Base-by-base conservation (phyloP, 2,329 filamentous ascomycete genomes). In the Nannizziopsis arthrosporioides region DNA sequence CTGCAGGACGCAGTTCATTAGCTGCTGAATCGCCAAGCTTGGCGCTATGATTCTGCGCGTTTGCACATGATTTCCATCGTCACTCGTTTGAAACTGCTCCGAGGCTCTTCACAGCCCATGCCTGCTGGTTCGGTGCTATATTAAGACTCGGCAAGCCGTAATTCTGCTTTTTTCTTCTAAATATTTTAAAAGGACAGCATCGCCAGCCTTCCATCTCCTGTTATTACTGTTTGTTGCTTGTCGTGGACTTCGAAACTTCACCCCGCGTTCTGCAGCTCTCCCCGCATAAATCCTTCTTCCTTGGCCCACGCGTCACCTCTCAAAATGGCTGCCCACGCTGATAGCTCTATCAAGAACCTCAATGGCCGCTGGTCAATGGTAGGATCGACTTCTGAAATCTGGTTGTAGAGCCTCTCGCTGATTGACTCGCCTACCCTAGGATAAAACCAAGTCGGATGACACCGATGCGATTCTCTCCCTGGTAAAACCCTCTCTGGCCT, bases 281-380 rank as follows among this genome's bases (percentile, higher is more conserved):
- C 32, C 11, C 27, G 12, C 40, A 17, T 38, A 12, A n/a, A n/a
- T 36, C 15, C 11, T 12, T 15, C 34, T 10, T n/a, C 15, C 34
- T 36, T 36, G 34, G 15, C 34, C 34, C 11, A 36, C 12, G 12
- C 34, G 12, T 36, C 34, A 36, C 34, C 34, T 36, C 11, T 15
- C 15, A 44, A 47, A 59, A 89, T 89, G 84, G 83, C 84, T 55
- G 82, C 82, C 52, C 84, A 85, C 48, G 64, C 75, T 45, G 73
- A 74, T 53, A 78, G 82, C 70, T 85, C 75, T 43, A 74, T 81
- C 57, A 74, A 75, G 54, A 74, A 86, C 69, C 74, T 89, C 57
- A 78, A 67, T 57, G 85, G 84, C 53, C 77, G 74, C 60, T 89
- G 81, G 75, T 63, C 72, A 50, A 76, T 89, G 75, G 83, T 85